Base-by-base conservation (phyloP, 352 stramenopile species). In the Phytophthora sansomeana region DNA sequence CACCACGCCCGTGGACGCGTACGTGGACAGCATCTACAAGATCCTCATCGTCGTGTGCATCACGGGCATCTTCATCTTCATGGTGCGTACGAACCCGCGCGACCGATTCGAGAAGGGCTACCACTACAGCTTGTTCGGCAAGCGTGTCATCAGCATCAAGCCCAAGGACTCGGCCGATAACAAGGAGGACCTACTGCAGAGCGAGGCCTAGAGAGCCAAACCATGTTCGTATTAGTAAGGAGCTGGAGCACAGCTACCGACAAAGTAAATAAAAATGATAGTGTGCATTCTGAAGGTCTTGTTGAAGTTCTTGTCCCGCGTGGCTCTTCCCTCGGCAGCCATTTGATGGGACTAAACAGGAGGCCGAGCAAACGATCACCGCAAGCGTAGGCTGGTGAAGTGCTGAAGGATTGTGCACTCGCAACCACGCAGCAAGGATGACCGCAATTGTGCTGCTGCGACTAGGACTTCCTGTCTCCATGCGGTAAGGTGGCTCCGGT, bases 21-120 rank as follows among this genome's bases (percentile, higher is more conserved):
- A 92, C 77, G 80, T 91, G 47, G 33, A 67, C 63, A 90, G 85
- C 59, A 85, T 92, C 74, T 66, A 93, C 77, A 89, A 86, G 74
- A 91, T 93, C 59, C 65, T 93, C 14, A 62, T 81, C 9, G 65
- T 90, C 26, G 63, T 92, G n/a, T 70, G 87, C 47, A 53, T 91
- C 49, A 85, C 80, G 21, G 80, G 75, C 46, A 61, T 86, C 38
- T 70, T 85, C 58, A 69, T 91, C 71, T 87, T 92, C 60, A 50
- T 87, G 64, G 82, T 94, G 61, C 83, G 86, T 58, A 94, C 86
- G 28, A 80, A 90, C 71, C 79, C 80, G 19, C 55, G 61, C 11
- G 84, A 92, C 72, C 82, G 86, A 21, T 94, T 94, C 63, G 77
- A 74, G 1, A 75, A 75, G 7, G 82, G 80, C 57, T 94, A 92